Conservation (phyloP, 345 rosid genomes). For the Citropsis articulata region DNA sequence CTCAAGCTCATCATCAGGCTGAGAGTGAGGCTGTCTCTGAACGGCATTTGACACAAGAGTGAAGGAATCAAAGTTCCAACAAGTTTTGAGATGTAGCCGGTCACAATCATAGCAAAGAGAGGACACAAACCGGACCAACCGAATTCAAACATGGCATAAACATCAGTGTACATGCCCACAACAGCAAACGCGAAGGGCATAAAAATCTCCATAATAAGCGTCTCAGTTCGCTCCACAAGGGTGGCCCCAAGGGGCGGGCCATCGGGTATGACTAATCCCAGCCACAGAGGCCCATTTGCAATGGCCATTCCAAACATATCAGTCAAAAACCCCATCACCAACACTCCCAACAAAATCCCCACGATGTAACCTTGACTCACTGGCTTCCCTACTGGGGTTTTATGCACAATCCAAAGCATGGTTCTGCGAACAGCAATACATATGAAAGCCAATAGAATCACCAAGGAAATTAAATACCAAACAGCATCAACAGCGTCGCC, state of each 20-base stretch:
- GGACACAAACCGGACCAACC: conserved; percentile 52
- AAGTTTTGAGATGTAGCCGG: conserved; percentile 43
- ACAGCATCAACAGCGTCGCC: conserved; percentile 5
- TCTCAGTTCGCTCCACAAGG: conserved; percentile 51
- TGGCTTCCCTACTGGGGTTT: conserved; percentile 54
- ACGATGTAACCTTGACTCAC: conserved; percentile 45
- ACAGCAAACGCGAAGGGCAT: conserved; percentile 58
- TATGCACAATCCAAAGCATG: conserved; percentile 42
- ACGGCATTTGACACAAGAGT: conserved; percentile 35
- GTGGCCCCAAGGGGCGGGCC: conserved; percentile 67
- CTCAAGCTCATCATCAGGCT: conserved; percentile 59
- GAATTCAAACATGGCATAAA: conserved; percentile 23
- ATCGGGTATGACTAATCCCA: conserved; percentile 60
- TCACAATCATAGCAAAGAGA: conserved; percentile 30
- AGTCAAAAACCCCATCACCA: conserved; percentile 46
- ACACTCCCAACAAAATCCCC: conserved; percentile 42
- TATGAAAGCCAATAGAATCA: conserved; percentile 20
- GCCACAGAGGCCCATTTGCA: conserved; percentile 57
- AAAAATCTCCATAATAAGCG: conserved; percentile 47
- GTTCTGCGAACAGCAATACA: conserved; percentile 22
- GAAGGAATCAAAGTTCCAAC: conserved; percentile 25
- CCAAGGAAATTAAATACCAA: conserved; percentile 32
- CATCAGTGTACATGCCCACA: conserved; percentile 53
- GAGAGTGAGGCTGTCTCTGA: conserved; percentile 51
- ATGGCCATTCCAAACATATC: conserved; percentile 70